Evolutionary conservation across 257 asterid species (phyloP), one percentile per base, ranked within the genome.

Genomic region (Avicennia marina): DNA sequence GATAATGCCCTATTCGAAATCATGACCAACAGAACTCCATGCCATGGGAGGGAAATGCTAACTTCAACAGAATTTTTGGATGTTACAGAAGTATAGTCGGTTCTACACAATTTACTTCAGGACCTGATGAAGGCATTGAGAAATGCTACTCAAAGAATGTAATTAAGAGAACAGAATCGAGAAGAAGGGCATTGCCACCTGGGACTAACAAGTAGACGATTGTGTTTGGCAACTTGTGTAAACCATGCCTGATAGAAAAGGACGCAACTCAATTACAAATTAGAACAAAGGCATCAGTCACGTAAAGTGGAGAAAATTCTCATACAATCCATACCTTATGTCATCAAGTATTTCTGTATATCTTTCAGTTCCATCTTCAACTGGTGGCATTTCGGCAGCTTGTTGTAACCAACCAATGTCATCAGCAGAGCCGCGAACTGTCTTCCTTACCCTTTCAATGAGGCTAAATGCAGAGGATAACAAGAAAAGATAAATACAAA

Each of bases 401-500:
- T 66, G 81, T 51, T 78, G 96, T 68, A 93, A 63, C 98, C 98
- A 93, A 44, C 97, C 98, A 36, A 89, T 93, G 82, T 93, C 98
- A 73, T 83, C 87, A 53, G 97, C 98, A 24, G 98, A 89, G 58
- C 98, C 98, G 12, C 74, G 97, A 66, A 93, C 89, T 12, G 98
- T 93, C 78, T 64, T 84, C 76, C 78, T 82, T 48, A 93, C 97
- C 71, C 83, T 78, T 50, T 74, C 88, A 66, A 81, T 50, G 64
- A 81, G 78, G 47, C 88, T 81, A 59, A 51, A 21, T 34, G 41
- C 43, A 71, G 27, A 62, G 27, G 34, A 63, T 24, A 50, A 32
- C 25, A 34, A 20, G 67, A 12, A 26, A 36, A 51, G 19, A 39
- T 17, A 66, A 63, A n/a, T n/a, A n/a, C n/a, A 36, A 12, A 5